Percentiles rank a stretch among this genome's conserved stretches.
Evolutionary conservation across 1,284 basidiomycete species (phyloP).

Genomic region (Cutaneotrichosporon dermatis): DNA sequence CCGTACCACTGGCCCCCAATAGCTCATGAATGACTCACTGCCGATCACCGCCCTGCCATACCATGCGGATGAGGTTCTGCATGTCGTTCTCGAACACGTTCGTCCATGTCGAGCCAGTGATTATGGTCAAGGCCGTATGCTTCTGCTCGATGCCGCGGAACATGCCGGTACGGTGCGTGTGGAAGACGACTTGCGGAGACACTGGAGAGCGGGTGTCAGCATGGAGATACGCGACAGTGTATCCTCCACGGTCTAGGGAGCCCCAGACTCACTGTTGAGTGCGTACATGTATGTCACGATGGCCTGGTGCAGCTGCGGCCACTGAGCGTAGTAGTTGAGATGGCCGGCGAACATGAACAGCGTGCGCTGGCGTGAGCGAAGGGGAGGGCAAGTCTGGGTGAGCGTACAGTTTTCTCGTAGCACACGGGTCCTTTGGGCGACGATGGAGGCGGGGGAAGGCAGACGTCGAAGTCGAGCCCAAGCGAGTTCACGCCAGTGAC

Average conservation of each 20-base stretch:
- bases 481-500: neutral
- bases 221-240: neutral
- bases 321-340: neutral
- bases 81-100: conserved; percentile 3
- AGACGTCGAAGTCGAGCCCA: neutral
- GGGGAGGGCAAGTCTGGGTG: neutral
- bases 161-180: neutral
- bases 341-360: neutral
- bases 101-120: conserved; percentile 2
- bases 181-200: neutral
- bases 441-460: neutral
- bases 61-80: conserved; percentile 1
- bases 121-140: neutral
- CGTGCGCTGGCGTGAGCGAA: neutral
- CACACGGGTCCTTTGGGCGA: neutral
- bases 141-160: neutral
- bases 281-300: conserved; percentile 5
- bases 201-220: neutral
- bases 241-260: neutral
- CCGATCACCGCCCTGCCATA: conserved; percentile 4
- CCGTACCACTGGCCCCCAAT: too few relatives aligned
- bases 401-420: neutral
- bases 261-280: conserved; percentile 1
- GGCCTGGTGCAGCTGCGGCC: conserved; percentile 2
- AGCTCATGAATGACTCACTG: neutral